Evolutionary conservation across 257 asterid genomes (phyloP).

Genomic region (Eustoma russellianum): DNA sequence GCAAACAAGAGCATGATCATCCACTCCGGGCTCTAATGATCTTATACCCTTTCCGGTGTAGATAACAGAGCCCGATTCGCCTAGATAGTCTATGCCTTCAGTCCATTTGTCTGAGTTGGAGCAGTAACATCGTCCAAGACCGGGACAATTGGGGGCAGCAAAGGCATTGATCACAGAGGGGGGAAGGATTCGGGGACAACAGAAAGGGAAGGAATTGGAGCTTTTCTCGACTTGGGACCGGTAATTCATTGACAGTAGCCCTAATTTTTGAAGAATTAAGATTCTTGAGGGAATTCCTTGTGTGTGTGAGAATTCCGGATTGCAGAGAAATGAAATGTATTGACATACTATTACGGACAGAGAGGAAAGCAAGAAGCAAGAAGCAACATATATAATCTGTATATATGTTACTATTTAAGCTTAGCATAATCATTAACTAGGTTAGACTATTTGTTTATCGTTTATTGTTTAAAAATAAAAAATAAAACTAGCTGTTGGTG

Average conservation of each 20-base stretch:
- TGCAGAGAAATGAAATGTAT: background rate
- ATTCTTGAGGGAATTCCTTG: conserved; percentile 13
- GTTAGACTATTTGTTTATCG: too few relatives aligned
- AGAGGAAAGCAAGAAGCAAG: background rate
- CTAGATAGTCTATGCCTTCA: conserved; percentile 72
- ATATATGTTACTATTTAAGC: too few relatives aligned
- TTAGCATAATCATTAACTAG: too few relatives aligned
- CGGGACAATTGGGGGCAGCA: conserved; percentile 4
- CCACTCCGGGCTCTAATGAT: conserved; percentile 75
- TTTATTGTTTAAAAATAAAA: too few relatives aligned
- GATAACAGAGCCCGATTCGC: conserved; percentile 81
- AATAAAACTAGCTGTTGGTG: too few relatives aligned
- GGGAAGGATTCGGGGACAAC: conserved; percentile 3
- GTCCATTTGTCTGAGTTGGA: conserved; percentile 58
- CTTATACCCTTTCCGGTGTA: conserved; percentile 84
- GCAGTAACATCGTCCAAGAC: conserved; percentile 32
- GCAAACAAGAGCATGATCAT: conserved; percentile 87
- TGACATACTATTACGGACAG: too few relatives aligned
- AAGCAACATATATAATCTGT: too few relatives aligned
- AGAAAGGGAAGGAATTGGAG: conserved; percentile 16
- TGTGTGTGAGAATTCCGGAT: conserved; percentile 20
- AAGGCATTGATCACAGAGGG: conserved; percentile 7
- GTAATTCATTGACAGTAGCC: background rate
- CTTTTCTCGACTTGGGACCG: conserved; percentile 8
- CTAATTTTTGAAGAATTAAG: background rate